phyloP scores from a whole-genome alignment of 2,329 filamentous ascomycete species.

The Blastomyces silverae region DNA sequence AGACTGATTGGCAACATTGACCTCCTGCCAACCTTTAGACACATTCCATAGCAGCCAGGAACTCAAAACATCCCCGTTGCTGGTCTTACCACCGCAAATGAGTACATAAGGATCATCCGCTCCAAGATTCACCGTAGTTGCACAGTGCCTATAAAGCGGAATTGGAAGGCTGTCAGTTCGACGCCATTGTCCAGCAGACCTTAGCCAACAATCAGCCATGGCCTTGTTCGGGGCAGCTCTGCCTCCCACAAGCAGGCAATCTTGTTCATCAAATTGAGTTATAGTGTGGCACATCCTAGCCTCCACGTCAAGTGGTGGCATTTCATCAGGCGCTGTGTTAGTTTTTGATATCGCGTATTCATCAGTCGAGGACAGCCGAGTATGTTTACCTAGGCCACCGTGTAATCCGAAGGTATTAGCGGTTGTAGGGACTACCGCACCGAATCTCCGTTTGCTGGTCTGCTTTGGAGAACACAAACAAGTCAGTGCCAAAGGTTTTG shows the following conservation, averaged over 20 bases:
- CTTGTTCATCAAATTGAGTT: constrained; percentile 54
- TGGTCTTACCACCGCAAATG: constrained; percentile 56
- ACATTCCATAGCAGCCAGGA: constrained; percentile 52
- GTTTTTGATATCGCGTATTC: constrained; percentile 44
- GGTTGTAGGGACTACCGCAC: constrained; percentile 45
- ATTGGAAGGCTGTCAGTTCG: constrained; percentile 58
- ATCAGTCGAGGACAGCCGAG: constrained; percentile 44
- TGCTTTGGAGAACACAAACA: constrained; percentile 30
- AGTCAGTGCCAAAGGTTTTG: constrained; percentile 20
- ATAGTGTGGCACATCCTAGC: constrained; percentile 68
- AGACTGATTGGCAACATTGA: constrained; percentile 32
- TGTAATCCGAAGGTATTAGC: constrained; percentile 33
- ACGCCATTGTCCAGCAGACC: constrained; percentile 57
- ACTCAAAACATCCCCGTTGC: constrained; percentile 44
- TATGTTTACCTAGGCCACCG: constrained; percentile 42
- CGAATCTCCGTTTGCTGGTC: constrained; percentile 54
- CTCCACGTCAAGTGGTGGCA: constrained; percentile 35
- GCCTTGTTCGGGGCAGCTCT: constrained; percentile 66
- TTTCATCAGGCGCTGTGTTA: constrained; percentile 41
- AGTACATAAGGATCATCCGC: constrained; percentile 44
- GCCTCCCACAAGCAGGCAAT: constrained; percentile 66
- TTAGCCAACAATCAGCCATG: constrained; percentile 69
- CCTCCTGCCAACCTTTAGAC: constrained; percentile 46
- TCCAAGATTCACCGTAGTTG: constrained; percentile 43
- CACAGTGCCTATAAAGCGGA: constrained; percentile 70